phyloP scores from a whole-genome alignment of 2,329 filamentous ascomycete species.

The Penicillium freii region DNA sequence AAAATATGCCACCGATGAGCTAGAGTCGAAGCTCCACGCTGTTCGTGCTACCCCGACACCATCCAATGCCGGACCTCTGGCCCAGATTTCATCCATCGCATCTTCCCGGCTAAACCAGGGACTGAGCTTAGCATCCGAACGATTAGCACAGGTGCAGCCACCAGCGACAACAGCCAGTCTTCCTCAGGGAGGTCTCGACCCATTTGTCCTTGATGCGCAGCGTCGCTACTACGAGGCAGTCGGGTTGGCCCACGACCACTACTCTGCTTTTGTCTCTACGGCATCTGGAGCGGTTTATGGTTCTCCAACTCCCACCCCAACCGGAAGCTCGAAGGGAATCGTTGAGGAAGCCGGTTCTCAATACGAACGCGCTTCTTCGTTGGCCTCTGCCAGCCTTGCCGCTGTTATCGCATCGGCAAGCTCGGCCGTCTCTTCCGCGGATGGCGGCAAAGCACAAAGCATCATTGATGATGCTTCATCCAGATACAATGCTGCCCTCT shows the following conservation, averaged over 20 bases:
- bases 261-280: slow-evolving; percentile 70
- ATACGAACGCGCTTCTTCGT: slow-evolving; percentile 37
- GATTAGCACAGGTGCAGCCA: slow-evolving; percentile 67
- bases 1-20: slow-evolving; percentile 22
- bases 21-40: slow-evolving; percentile 15
- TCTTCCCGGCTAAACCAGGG: slow-evolving; percentile 68
- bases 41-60: slow-evolving; percentile 54
- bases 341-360: slow-evolving; percentile 37
- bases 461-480: slow-evolving; percentile 46
- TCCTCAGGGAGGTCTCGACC: slow-evolving; percentile 47
- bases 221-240: slow-evolving; percentile 75
- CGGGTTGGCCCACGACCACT: slow-evolving; percentile 74
- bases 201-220: slow-evolving; percentile 59
- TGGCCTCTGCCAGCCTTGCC: slow-evolving; percentile 44
- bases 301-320: slow-evolving; percentile 52
- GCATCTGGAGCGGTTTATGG: slow-evolving; percentile 69
- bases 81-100: slow-evolving; percentile 65
- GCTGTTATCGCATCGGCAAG: slow-evolving; percentile 42
- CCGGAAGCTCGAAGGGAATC: slow-evolving; percentile 33
- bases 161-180: slow-evolving; percentile 64
- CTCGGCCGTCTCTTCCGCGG: slow-evolving; percentile 35
- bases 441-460: slow-evolving; percentile 38
- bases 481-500: slow-evolving; percentile 46
- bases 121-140: slow-evolving; percentile 66
- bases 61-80: slow-evolving; percentile 45